Evolutionary conservation across 345 rosid species (phyloP), one percentile per base, ranked within the genome.

Genomic region (Pistacia vera): DNA sequence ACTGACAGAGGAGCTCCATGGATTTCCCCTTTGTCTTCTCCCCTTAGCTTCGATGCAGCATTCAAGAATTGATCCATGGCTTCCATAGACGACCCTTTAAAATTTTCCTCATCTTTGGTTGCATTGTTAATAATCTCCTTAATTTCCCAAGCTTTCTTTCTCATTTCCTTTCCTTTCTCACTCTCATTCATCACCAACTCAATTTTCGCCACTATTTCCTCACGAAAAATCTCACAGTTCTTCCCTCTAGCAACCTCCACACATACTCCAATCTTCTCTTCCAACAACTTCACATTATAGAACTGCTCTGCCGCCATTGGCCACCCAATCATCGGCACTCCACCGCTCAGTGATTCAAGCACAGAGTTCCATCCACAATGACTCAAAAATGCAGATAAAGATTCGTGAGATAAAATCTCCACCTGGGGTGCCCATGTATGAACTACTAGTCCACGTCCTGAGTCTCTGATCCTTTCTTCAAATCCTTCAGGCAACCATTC

Each of bases 161-260:
- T 30, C 78, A 89, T 84, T 58, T 77, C 83, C 78, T 30, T 60
- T 63, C 93, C 90, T 56, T 78, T 69, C 85, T 30, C 33, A 6
- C 77, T 84, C 46, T 85, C 88, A 35, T 76, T 81, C 96, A 80
- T 88, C 71, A 83, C 91, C 88, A 80, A 16, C 17, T 81, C 83
- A 51, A 91, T 85, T 78, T 86, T 89, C 4, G 55, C 68, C 70
- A 57, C 83, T 48, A 91, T 38, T 22, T 79, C 86, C 57, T 86
- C 82, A 14, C 77, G 68, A 62, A 5, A 1, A 70, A 86, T 86
- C 22, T 59, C 82, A 38, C 73, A 36, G 0, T 1, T 61, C 25
- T 49, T 78, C 36, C 86, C 86, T 78, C 78, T 71, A 1, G 78
- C 85, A 9, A 82, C 73, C 57, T 82, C 78, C 56, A 79, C 76